These are phyloP conservation scores for Ustilago crameri DNA, from an alignment of 1,284 basidiomycete species.

Conservation along the genomic window DNA sequence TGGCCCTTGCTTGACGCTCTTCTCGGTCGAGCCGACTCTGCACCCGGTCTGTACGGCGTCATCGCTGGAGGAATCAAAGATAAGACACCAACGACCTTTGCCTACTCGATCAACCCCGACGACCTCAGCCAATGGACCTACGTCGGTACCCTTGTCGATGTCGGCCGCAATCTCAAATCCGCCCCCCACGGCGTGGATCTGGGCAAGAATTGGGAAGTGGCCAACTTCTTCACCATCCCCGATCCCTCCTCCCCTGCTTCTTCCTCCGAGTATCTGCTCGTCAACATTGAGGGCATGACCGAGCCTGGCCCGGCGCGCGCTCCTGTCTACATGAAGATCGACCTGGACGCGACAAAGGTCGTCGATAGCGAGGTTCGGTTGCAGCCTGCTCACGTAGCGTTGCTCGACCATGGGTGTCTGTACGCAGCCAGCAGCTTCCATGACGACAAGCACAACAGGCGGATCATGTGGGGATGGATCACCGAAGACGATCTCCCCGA, in stretches of 20 bases:
- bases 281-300: slow-evolving; percentile 52
- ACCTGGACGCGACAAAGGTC: slow-evolving; percentile 1
- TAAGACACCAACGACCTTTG: slow-evolving; percentile 48
- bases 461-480: slow-evolving; percentile 60
- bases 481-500: slow-evolving; percentile 55
- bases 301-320: slow-evolving; percentile 34
- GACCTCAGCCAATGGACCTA: slow-evolving; percentile 49
- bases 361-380: slow-evolving; percentile 22
- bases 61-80: slow-evolving; percentile 53
- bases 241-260: not conserved
- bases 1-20: slow-evolving; percentile 51
- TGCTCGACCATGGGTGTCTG: slow-evolving; percentile 54
- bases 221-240: slow-evolving; percentile 48
- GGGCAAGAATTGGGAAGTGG: slow-evolving; percentile 59
- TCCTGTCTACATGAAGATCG: slow-evolving; percentile 36
- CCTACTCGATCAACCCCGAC: slow-evolving; percentile 39
- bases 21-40: slow-evolving; percentile 18
- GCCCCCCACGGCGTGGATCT: slow-evolving; percentile 45
- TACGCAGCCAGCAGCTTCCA: slow-evolving; percentile 56
- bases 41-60: slow-evolving; percentile 40
- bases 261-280: slow-evolving; percentile 39
- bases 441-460: slow-evolving; percentile 30
- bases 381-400: slow-evolving; percentile 18
- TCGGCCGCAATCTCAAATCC: slow-evolving; percentile 38
- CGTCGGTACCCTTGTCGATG: slow-evolving; percentile 41